Evolutionary conservation across 2,329 filamentous ascomycete species (phyloP), one percentile per base, ranked within the genome.

Genomic region (Colletotrichum tabaci): DNA sequence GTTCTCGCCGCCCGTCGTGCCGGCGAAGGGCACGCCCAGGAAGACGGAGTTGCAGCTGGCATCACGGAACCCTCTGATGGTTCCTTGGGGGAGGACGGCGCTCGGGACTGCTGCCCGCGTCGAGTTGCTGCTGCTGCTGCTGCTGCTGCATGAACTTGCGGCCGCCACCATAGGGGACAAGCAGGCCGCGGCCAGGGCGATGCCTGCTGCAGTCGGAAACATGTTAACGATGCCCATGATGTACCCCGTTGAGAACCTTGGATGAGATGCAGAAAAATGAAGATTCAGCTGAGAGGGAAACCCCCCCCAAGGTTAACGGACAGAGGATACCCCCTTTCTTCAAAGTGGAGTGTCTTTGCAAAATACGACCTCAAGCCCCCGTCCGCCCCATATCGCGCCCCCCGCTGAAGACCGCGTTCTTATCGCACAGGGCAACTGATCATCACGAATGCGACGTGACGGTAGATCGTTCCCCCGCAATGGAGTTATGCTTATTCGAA

Each of bases 21-120:
- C 79, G 23, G 82, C 82, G 67, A 79, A 84, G 1, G 82, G 82
- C 10, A 84, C 77, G 9, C 82, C 82, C 10, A 84, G 76, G 65
- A 77, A 84, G 5, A 84, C 81, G 0, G 77, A 76, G 73, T 78
- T 80, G 35, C 74, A 73, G 50, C 75, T 77, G 50, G 75, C 77
- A 62, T 84, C 83, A 8, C 75, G 78, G 74, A 80, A 82, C 23
- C 80, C 83, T 50, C 79, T 74, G 47, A 84, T 74, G 2, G 72
- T 75, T 21, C 78, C 81, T 63, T 82, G 79, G 7, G 76, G 72
- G 16, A 78, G 73, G 42, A 69, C 56, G 44, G 67, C 76, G 15
- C 23, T 52, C 26, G 58, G 74, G 60, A 23, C 10, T 21, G 35
- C 10, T 21, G 53, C 35, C 49, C 30, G 55, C n/a, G 53, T 57